phyloP scores from a whole-genome alignment of 352 stramenopile genomes.

The Phytophthora boehmeriae region DNA sequence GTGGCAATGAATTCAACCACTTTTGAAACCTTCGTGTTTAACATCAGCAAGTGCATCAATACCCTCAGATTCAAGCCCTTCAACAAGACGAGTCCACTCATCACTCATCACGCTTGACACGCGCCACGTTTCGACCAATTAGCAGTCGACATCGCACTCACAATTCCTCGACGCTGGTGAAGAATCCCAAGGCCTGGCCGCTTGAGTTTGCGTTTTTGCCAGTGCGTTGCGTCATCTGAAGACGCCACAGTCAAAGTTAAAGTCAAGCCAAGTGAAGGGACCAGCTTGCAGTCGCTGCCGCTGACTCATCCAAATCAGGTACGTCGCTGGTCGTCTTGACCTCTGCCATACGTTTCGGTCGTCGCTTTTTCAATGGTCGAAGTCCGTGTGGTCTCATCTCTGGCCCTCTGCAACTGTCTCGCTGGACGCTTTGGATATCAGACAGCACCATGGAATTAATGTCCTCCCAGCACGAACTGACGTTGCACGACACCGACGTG shows the following conservation, averaged over 20 bases:
- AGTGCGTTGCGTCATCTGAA: conserved; percentile 10
- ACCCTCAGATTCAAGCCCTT: too few relatives aligned
- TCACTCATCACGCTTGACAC: conserved; percentile 2
- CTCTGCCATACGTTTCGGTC: neutral
- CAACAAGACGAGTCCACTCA: conserved; percentile 8
- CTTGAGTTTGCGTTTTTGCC: too few relatives aligned
- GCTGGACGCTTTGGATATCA: conserved; percentile 13
- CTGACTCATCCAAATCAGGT: conserved; percentile 21
- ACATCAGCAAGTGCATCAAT: too few relatives aligned
- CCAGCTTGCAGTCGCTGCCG: conserved; percentile 1
- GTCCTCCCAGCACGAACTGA: conserved; percentile 9
- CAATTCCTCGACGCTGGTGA: neutral
- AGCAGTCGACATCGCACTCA: conserved; percentile 3
- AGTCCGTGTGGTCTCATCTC: conserved; percentile 7
- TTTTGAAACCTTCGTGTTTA: neutral
- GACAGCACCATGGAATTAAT: conserved; percentile 17
- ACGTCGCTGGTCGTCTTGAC: conserved; percentile 5
- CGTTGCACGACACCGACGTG: conserved; percentile 21
- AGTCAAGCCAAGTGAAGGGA: conserved; percentile 18
- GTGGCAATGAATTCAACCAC: conserved; percentile 2
- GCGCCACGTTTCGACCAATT: conserved; percentile 27
- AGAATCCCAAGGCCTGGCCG: too few relatives aligned
- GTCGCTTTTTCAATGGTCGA: conserved; percentile 7
- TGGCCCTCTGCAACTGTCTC: conserved; percentile 14
- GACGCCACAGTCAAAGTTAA: conserved; percentile 18